Evolutionary conservation across 148 eudicot species (phyloP).

Genomic region (Rhododendron ferrugineum): DNA sequence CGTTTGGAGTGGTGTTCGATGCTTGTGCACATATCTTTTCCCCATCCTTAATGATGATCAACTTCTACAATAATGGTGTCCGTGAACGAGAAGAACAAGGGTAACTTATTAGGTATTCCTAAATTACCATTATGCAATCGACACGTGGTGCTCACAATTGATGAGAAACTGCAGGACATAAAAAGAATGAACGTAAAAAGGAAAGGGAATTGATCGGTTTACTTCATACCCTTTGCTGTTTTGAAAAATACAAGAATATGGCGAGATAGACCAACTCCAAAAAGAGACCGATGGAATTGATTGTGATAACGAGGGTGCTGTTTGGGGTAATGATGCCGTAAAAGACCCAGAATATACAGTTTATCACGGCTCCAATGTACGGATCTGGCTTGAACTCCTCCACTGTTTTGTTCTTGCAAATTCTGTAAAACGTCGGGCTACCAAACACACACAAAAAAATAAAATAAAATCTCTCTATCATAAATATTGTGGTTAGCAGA

Average conservation of each 20-base stretch:
- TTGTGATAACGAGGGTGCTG: slow-evolving; percentile 38
- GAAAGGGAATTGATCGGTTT: neutral
- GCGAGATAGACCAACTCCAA: slow-evolving; percentile 28
- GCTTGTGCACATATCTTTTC: neutral
- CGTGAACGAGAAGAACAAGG: too few relatives aligned
- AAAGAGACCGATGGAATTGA: slow-evolving; percentile 34
- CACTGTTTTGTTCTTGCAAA: slow-evolving; percentile 26
- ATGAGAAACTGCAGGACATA: neutral
- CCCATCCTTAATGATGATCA: neutral
- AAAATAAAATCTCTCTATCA: neutral
- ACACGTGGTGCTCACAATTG: too few relatives aligned
- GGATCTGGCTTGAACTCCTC: slow-evolving; percentile 40
- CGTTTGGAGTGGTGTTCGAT: neutral
- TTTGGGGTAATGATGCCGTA: slow-evolving; percentile 46
- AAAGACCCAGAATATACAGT: slow-evolving; percentile 45
- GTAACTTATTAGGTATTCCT: too few relatives aligned
- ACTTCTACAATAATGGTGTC: neutral
- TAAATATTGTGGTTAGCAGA: neutral
- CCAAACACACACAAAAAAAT: too few relatives aligned
- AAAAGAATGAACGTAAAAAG: neutral
- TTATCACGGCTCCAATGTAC: slow-evolving; percentile 28
- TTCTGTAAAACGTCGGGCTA: too few relatives aligned
- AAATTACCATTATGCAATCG: too few relatives aligned
- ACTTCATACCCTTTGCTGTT: slow-evolving; percentile 25
- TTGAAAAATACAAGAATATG: slow-evolving; percentile 21